Evolutionary conservation across 2,329 filamentous ascomycete species (phyloP), one percentile per base, ranked within the genome.

Genomic region (Phialophora tarda): DNA sequence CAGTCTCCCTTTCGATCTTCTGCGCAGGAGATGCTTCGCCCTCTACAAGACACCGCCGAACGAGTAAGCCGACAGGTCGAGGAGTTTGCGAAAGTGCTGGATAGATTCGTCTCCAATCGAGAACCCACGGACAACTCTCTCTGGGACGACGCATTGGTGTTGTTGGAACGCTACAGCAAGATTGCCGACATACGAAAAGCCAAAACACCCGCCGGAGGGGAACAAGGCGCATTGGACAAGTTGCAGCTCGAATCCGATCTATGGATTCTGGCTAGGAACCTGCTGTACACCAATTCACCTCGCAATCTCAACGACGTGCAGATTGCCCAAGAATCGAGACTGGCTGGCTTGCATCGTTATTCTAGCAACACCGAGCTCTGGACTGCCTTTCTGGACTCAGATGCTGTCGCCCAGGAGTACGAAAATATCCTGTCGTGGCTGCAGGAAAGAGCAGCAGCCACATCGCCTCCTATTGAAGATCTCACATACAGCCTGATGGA

Each of bases 191-290:
- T 77, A 82, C 7, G 76, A 79, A 44, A 75, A 76, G 57, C 69
- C 26, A 69, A 64, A 51, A 69, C 66, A 14, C 17, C 68, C 1
- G 70, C 63, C 53, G 67, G 71, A 59, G 73, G 73, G 60, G 70
- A 53, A 69, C 72, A 72, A 66, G 74, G 70, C 60, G 82, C 65
- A 82, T 83, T 89, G 12, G 82, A 85, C 74, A 85, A 87, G 63
- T 90, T 92, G 84, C 88, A 96, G 77, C 85, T 90, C 70, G 95
- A 99, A 78, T 87, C 89, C 48, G 92, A 96, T 73, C 95, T 93
- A 0, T 99, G 95, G 95, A 62, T 63, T 14, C 57, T 72, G 51
- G 59, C 67, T 47, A 44, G 64, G 89, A 96, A 74, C 83, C 98
- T 30, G 81, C 98, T 65, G 85, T 88, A 57, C 86, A 91, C 47